Evolutionary conservation across 2,329 filamentous ascomycete species (phyloP).

Genomic region (Xylariaceae sp.): DNA sequence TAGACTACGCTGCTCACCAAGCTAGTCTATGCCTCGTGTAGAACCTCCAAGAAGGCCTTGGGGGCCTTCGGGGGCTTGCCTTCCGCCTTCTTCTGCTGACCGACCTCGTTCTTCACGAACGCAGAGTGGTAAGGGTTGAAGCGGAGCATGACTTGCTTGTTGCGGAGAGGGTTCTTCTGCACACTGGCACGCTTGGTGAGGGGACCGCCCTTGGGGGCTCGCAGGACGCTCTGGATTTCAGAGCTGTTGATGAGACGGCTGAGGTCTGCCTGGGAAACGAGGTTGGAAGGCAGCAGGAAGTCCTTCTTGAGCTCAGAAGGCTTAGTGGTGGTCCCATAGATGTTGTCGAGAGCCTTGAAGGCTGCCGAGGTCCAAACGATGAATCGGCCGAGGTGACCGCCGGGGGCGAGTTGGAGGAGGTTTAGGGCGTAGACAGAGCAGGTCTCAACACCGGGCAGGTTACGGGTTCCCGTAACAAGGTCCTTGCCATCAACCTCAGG

Average conservation of each 20-base stretch:
- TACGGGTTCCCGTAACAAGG: conserved; percentile 93
- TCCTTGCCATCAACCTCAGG: conserved; percentile 94
- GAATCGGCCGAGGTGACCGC: conserved; percentile 98
- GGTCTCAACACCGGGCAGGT: conserved; percentile 98
- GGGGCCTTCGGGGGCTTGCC: conserved; percentile 58
- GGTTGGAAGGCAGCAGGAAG: conserved; percentile 92
- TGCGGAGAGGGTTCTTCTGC: conserved; percentile 99
- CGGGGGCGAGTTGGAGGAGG: conserved; percentile 98
- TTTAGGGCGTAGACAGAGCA: conserved; percentile 91
- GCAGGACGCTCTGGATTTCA: conserved; percentile 95
- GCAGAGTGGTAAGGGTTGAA: conserved; percentile 97
- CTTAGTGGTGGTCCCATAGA: conserved; percentile 93
- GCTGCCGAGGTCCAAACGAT: conserved; percentile 98
- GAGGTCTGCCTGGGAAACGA: conserved; percentile 93
- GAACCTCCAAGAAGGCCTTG: conserved; percentile 34
- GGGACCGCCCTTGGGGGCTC: conserved; percentile 86
- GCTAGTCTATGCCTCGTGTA: conserved; percentile 39
- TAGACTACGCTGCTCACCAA: conserved; percentile 42
- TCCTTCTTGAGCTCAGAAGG: conserved; percentile 96
- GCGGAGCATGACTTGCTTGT: conserved; percentile 98
- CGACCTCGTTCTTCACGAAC: conserved; percentile 85
- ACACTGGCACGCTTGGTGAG: conserved; percentile 86
- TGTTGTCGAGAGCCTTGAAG: conserved; percentile 93
- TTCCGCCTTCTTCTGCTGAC: conserved; percentile 65
- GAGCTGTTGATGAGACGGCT: conserved; percentile 98